Base-by-base conservation (phyloP, 345 rosid genomes). In the Populus nigra region DNA sequence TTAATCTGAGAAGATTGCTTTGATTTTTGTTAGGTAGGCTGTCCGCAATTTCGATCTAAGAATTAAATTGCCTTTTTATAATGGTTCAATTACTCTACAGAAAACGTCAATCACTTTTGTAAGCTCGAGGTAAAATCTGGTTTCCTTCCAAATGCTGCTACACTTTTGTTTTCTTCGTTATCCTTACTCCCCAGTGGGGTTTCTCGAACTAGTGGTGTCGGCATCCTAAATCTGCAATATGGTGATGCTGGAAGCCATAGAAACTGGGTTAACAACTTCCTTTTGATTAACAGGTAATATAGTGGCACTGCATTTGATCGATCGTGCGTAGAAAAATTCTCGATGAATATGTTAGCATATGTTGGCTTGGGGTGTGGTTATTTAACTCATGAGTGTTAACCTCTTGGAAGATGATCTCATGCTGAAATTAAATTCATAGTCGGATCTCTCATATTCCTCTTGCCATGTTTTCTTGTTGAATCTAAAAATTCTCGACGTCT, bases 21-120 rank as follows among this genome's bases (percentile, higher is more conserved):
- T 73, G 13, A 33, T 75, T 75, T 75, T 75, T 71, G 29, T 39
- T 18, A 18, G 39, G 57, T 18, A 49, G 71, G 67, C 22, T 72
- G 15, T 50, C 65, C 35, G 7, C 41, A 53, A 20, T 65, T 78
- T 65, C 22, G 39, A 66, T 17, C 0, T 10, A 71, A 16, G 27
- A 33, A 33, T 33, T 33, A 33, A 33, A 33, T 66, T 47, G 65
- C 15, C 15, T 27, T 39, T 29, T 67, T 53, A 39, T 39, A 20
- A 29, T 22, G 49, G 61, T 61, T 61, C 18, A 12, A 6, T 22
- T 25, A 16, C 53, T 59, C 33, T 22, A 9, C 31, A 33, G 11
- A 67, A 49, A 33, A 9, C 59, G 20, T 63, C 29, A 27, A 4
- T 43, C 36, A 76, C 38, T 25, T 35, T 12, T 33, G 23, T 35